Base-by-base conservation (phyloP, 1,284 basidiomycete species). In the Rhodotorula sp. region DNA sequence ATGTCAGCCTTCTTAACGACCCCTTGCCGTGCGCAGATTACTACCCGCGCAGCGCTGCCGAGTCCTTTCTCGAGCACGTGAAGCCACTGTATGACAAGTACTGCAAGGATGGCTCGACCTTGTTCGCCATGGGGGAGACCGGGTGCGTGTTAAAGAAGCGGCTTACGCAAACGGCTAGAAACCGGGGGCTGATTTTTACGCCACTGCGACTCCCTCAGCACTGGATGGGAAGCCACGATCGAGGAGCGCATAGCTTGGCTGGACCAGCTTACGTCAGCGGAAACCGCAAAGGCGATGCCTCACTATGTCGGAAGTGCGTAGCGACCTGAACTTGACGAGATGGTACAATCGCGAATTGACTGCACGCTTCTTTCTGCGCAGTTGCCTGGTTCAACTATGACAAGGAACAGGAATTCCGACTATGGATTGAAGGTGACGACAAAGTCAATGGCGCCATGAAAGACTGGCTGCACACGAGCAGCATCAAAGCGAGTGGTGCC, bases 101-200 rank as follows among this genome's bases (percentile, higher is more conserved):
- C 60, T 70, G 69, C 57, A 23, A 43, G 21, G 65, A 64, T 26
- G 70, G 67, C 19, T 60, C 21, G 23, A 63, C 71, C 47, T 77
- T 76, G 34, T 81, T 81, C 50, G 80, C 80, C 19, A 80, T 81
- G 43, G 81, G 79, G 2, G 81, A 81, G 68, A 80, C 78, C 12
- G 81, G 79, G n/a, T 68, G 73, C 43, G 73, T 15, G 16, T 14
- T 14, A 28, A 28, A 28, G 38, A 43, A 43, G 38, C 38, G 38
- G 38, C 34, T 10, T 26, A n/a, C 38, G 10, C 12, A 5, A 34
- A 34, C 34, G 8, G 34, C 34, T 34, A 6, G 34, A 34, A 23
- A 15, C 10, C 23, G 2, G 10, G 14, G 1, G 21, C 21, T 18
- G 12, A 5, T 10, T 8, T 1, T n/a, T 2, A 28, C 3, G n/a